Base-by-base conservation (phyloP, 257 asterid genomes). In the Mentha longifolia region DNA sequence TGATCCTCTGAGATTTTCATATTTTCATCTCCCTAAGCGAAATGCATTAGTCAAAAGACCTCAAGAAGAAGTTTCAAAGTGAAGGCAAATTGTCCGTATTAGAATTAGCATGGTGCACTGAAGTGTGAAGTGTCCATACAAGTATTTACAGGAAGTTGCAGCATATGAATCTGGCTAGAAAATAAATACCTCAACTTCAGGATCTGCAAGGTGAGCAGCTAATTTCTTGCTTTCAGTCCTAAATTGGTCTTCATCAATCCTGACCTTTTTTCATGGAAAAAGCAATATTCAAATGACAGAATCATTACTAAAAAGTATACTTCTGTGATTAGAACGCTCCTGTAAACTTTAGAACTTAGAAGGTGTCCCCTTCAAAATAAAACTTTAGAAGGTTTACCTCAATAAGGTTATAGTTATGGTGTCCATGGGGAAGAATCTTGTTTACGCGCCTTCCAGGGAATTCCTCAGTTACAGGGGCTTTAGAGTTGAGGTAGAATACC, bases 201-300 rank as follows among this genome's bases (percentile, higher is more conserved):
- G 98, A 82, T 94, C 98, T 70, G 99, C 98, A 84, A 94, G 97
- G 82, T 89, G 96, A 78, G 95, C 95, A 22, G 84, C 96, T 65
- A 91, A 77, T 75, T 88, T 94, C 86, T 87, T 90, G 90, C 92
- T 91, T 79, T 95, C 98, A 14, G 87, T 76, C 78, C 78, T 87
- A 81, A 91, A 92, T 67, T 88, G 97, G 70, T 85, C 99, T 85
- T 95, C 99, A 66, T 91, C 95, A 82, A 84, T 95, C 57, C 66
- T 59, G 74, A 95, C 97, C 99, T 95, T 65, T 31, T 42, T 42
- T 42, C 47, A 74, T 76, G 46, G 11, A 11, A 74, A 31, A 72
- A 45, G 72, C 64, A 56, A 61, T 22, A 61, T 61, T 33, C 8
- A 42, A 58, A 69, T 39, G 43, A 51, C 57, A 42, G 52, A 9